phyloP scores from a whole-genome alignment of 495 filamentous ascomycete species.

The Stereocaulon alpinum region DNA sequence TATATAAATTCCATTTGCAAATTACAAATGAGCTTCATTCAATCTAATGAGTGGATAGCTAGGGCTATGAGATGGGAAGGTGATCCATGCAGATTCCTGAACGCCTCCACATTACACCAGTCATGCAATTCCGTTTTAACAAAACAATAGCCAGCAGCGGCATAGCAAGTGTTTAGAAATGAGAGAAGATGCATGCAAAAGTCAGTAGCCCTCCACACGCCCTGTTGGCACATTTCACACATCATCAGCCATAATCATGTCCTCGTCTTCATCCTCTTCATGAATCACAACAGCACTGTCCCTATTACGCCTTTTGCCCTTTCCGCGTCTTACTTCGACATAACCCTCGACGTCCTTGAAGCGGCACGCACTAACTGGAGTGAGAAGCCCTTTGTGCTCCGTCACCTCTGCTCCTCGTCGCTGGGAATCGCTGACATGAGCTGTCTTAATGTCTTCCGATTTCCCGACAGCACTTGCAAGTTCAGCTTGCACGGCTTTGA shows the following conservation, averaged over 20 bases:
- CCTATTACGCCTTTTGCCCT: constrained; percentile 31
- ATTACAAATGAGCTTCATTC: too few relatives aligned
- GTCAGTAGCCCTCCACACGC: neutral
- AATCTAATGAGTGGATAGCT: neutral
- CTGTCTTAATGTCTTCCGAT: constrained; percentile 21
- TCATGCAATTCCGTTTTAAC: too few relatives aligned
- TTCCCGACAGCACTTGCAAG: constrained; percentile 31
- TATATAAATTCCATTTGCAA: neutral
- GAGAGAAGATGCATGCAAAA: constrained; percentile 6
- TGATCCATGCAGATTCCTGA: too few relatives aligned
- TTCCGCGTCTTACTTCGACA: constrained; percentile 36
- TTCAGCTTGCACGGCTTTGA: constrained; percentile 23
- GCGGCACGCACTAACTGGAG: constrained; percentile 35
- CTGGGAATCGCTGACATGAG: constrained; percentile 15
- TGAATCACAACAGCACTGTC: constrained; percentile 55
- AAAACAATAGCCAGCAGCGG: neutral
- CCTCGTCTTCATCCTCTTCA: constrained; percentile 46
- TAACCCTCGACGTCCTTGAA: constrained; percentile 31
- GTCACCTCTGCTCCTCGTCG: constrained; percentile 19
- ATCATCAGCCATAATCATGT: constrained; percentile 18
- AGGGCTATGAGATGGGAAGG: constrained; percentile 4
- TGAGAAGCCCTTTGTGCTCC: constrained; percentile 30
- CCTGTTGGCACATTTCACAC: constrained; percentile 4
- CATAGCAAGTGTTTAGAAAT: constrained; percentile 1
- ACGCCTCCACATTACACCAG: too few relatives aligned